A percentile compares a stretch with the other conserved stretches of the same genome.
These are phyloP conservation scores for Diaporthe vexans DNA, from an alignment of 2,329 filamentous ascomycete genomes.

Conservation along the genomic window DNA sequence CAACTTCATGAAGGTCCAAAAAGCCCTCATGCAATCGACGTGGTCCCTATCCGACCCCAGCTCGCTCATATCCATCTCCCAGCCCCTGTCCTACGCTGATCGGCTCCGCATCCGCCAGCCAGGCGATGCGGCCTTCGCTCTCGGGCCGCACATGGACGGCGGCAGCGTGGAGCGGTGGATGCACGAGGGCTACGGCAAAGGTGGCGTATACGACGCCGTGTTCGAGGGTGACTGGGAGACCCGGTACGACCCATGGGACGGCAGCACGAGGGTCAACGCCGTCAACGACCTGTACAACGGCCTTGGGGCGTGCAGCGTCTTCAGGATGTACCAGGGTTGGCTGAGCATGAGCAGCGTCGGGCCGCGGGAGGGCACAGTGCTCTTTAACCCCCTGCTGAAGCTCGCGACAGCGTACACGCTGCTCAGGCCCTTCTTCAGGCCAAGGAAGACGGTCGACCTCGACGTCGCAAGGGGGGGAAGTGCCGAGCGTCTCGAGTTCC, in stretches of 20 bases:
- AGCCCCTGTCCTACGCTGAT: conserved; percentile 78
- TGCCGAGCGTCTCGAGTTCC: conserved; percentile 53
- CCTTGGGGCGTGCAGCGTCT: conserved; percentile 85
- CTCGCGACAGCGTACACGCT: conserved; percentile 85
- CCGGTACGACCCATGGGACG: conserved; percentile 85
- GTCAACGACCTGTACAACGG: conserved; percentile 84
- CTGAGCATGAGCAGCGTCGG: conserved; percentile 81
- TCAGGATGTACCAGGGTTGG: conserved; percentile 94
- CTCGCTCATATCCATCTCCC: conserved; percentile 61
- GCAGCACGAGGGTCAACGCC: conserved; percentile 75
- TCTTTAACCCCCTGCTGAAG: conserved; percentile 83
- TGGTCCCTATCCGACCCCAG: conserved; percentile 36
- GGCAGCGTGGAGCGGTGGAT: conserved; percentile 85
- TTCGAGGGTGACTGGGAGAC: conserved; percentile 82
- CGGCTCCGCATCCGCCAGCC: conserved; percentile 79
- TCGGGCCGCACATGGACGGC: conserved; percentile 81
- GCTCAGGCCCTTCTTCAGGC: conserved; percentile 85
- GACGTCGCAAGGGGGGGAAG: conserved; percentile 5
- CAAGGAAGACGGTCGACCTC: conserved; percentile 37
- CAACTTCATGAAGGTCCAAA: conserved; percentile 72
- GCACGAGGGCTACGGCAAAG: conserved; percentile 73
- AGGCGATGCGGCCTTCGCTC: conserved; percentile 77
- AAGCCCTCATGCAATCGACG: conserved; percentile 65
- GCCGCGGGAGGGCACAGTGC: conserved; percentile 82
- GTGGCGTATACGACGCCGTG: conserved; percentile 79